Evolutionary conservation across 305 asterid species (phyloP).

Genomic region (Striga hermonthica): DNA sequence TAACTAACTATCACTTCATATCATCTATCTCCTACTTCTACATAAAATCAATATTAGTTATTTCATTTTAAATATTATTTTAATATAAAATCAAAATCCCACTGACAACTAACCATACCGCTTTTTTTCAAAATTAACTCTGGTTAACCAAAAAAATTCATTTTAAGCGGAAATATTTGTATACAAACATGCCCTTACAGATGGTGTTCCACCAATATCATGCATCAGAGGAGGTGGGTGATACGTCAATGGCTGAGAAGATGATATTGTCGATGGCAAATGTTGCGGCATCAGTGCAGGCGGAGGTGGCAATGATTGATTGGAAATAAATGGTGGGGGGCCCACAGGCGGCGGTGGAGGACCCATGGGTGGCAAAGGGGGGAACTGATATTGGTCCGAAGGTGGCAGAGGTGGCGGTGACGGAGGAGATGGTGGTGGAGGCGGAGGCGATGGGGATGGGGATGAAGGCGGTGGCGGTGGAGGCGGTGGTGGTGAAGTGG

Average conservation of each 20-base stretch:
- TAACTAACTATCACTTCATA: no score
- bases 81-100: no score
- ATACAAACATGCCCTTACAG: no score
- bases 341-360: slow-evolving; percentile 49
- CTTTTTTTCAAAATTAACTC: no score
- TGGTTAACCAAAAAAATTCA: no score
- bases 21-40: no score
- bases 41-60: no score
- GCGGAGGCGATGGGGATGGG: slow-evolving; percentile 40
- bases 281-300: slow-evolving; percentile 49
- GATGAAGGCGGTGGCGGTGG: slow-evolving; percentile 48
- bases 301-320: slow-evolving; percentile 53
- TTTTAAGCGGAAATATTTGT: no score
- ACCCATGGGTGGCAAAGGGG: slow-evolving; percentile 41
- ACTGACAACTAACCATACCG: no score
- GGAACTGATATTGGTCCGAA: not conserved
- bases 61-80: no score
- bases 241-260: slow-evolving; percentile 39
- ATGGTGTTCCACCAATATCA: slow-evolving; percentile 45
- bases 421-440: slow-evolving; percentile 37
- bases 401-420: slow-evolving; percentile 50
- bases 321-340: slow-evolving; percentile 48
- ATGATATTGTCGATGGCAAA: slow-evolving; percentile 46
- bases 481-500: slow-evolving; percentile 66
- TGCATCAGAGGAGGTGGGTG: slow-evolving; percentile 40